Evolutionary conservation across 2,329 filamentous ascomycete species (phyloP).

Genomic region (Fusarium kyushuense): DNA sequence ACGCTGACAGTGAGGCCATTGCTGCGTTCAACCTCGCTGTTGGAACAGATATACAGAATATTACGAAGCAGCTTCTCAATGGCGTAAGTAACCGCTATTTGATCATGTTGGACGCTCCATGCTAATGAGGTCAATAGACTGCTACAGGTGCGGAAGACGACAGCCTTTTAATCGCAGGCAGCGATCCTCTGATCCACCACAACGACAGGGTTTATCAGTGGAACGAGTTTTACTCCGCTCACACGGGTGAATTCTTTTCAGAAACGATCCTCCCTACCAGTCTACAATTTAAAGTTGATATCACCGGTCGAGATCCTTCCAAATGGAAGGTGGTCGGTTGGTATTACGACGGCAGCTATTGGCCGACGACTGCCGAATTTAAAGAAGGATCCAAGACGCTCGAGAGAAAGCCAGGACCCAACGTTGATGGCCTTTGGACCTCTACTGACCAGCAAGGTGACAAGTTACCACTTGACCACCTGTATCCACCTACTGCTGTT

Average conservation of each 20-base stretch:
- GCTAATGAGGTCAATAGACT: constrained; percentile 13
- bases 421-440: constrained; percentile 23
- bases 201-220: constrained; percentile 59
- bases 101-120: accelerated
- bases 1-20: constrained; percentile 34
- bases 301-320: constrained; percentile 63
- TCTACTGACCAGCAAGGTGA: constrained; percentile 26
- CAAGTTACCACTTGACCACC: constrained; percentile 5
- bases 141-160: constrained; percentile 23
- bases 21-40: constrained; percentile 25
- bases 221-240: constrained; percentile 59
- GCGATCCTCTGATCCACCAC: constrained; percentile 52
- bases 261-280: constrained; percentile 61
- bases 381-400: not conserved
- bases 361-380: constrained; percentile 59
- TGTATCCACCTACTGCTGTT: constrained; percentile 14
- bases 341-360: constrained; percentile 67
- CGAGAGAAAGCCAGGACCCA: constrained; percentile 5
- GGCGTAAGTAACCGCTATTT: constrained; percentile 7
- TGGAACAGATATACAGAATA: constrained; percentile 15
- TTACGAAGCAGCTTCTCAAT: constrained; percentile 34
- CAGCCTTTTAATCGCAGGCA: constrained; percentile 32
- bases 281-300: constrained; percentile 59
- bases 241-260: constrained; percentile 52
- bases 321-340: constrained; percentile 65